Percentiles rank a stretch among this genome's conserved stretches.
phyloP scores from a whole-genome alignment of 225 moss, liverwort and hornwort species.

The Marchantia paleacea region DNA sequence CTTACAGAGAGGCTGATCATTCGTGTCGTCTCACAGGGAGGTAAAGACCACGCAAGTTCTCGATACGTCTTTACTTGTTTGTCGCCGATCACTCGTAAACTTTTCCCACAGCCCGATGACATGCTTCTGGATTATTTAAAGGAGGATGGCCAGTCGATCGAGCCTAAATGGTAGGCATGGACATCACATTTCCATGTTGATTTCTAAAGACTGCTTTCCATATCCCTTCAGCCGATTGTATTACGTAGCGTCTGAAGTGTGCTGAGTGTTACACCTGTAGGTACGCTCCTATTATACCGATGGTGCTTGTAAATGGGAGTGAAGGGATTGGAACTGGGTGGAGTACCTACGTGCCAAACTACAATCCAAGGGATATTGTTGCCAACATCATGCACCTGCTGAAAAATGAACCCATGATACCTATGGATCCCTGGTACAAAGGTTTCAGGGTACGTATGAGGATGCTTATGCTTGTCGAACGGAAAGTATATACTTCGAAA shows the following conservation, averaged over 20 bases:
- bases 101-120: conserved; percentile 84
- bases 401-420: conserved; percentile 56
- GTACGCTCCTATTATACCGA: conserved; percentile 89
- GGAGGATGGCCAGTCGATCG: conserved; percentile 87
- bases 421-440: conserved; percentile 98
- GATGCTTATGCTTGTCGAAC: neutral
- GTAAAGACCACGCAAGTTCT: conserved; percentile 95
- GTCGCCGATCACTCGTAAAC: conserved; percentile 71
- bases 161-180: conserved; percentile 59
- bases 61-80: conserved; percentile 94
- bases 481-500: neutral
- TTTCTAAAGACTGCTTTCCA: neutral
- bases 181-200: too few species aligned
- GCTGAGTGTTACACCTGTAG: conserved; percentile 20
- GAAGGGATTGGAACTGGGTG: conserved; percentile 99
- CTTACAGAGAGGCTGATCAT: neutral
- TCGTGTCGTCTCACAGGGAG: conserved; percentile 52
- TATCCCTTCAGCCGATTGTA: neutral
- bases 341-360: conserved; percentile 95
- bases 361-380: conserved; percentile 85
- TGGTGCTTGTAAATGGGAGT: conserved; percentile 96
- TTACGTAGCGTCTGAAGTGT: neutral
- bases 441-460: conserved; percentile 72
- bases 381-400: conserved; percentile 63
- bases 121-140: conserved; percentile 80